phyloP scores from a whole-genome alignment of 306 rosid genomes.

The Cucurbita pepo region DNA sequence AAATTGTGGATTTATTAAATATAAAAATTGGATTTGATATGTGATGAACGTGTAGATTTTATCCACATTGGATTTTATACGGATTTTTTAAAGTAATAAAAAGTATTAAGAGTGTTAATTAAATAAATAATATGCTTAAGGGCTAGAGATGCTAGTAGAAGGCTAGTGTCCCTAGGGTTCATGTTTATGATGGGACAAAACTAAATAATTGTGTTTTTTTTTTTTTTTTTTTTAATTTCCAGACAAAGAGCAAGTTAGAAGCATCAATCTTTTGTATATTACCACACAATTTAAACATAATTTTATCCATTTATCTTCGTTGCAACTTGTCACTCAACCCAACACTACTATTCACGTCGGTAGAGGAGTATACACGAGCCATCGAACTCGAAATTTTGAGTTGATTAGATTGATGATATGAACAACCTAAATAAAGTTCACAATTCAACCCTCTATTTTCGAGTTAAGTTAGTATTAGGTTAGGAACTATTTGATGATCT shows the following conservation, averaged over 20 bases:
- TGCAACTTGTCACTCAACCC: no score
- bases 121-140: neutral
- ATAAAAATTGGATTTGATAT: no score
- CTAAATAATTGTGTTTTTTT: neutral
- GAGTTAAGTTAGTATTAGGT: no score
- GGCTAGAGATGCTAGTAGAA: constrained; percentile 5
- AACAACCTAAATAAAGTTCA: no score
- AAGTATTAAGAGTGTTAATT: neutral
- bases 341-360: no score
- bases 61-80: neutral
- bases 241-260: neutral
- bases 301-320: no score
- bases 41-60: neutral
- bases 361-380: no score
- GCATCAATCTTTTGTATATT: neutral
- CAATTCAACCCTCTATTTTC: no score
- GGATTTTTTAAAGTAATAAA: neutral
- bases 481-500: no score
- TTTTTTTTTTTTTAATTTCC: neutral
- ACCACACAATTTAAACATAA: neutral
- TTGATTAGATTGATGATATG: no score
- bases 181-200: neutral
- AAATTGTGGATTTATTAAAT: neutral
- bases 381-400: no score
- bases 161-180: constrained; percentile 4